A percentile compares a stretch with the other conserved stretches of the same genome.
Conservation (phyloP, 2,329 filamentous ascomycete species). For the Apiospora sp. region DNA sequence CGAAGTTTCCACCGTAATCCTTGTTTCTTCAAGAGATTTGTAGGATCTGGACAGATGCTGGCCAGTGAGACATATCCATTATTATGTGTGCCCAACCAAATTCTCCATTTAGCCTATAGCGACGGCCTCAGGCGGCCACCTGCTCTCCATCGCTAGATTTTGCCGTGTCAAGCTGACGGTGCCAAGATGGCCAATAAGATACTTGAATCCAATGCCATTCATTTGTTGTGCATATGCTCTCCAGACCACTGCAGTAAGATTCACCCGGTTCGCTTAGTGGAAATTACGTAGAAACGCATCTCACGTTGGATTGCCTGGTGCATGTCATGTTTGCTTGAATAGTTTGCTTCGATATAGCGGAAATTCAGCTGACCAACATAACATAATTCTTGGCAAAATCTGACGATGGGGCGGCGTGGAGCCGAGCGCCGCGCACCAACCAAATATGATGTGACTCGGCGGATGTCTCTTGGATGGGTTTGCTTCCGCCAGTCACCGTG, state of each 20-base stretch:
- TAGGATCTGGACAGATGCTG: background rate
- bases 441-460: slow-evolving; percentile 2
- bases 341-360: slow-evolving; percentile 4
- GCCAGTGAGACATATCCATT: background rate
- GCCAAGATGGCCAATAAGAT: background rate
- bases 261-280: background rate
- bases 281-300: background rate
- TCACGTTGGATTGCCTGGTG: background rate
- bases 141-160: background rate
- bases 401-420: background rate
- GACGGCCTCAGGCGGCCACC: background rate
- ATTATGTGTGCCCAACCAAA: background rate
- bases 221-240: background rate
- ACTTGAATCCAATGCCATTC: background rate
- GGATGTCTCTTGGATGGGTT: background rate
- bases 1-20: background rate
- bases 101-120: slow-evolving; percentile 15
- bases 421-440: background rate
- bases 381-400: background rate
- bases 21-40: background rate
- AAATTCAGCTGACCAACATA: background rate
- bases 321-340: background rate
- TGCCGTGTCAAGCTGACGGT: slow-evolving; percentile 7
- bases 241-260: slow-evolving; percentile 1
- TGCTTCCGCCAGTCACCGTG: background rate